Conservation (phyloP, 164 flowering plant genomes). For the Litsea cubeba region DNA sequence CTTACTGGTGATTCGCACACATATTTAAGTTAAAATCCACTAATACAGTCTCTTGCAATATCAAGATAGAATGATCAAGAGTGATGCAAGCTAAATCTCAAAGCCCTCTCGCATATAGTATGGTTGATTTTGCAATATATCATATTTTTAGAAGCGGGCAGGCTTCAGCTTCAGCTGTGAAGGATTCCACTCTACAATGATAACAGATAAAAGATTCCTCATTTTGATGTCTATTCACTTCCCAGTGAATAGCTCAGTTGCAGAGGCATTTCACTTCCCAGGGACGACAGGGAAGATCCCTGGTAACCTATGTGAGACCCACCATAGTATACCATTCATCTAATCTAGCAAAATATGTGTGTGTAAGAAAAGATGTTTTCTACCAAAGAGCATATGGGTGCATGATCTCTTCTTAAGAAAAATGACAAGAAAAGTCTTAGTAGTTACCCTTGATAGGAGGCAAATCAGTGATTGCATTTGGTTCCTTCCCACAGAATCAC, state of each 20-base stretch:
- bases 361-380: too few species aligned
- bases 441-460: constrained; percentile 61
- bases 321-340: not conserved
- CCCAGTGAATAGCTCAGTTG: too few species aligned
- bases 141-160: too few species aligned
- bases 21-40: too few species aligned
- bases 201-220: too few species aligned
- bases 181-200: too few species aligned
- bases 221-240: too few species aligned
- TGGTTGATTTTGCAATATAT: too few species aligned
- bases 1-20: not conserved
- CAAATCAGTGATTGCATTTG: constrained; percentile 83
- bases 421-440: not conserved
- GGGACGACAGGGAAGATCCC: not conserved
- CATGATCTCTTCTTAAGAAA: not conserved
- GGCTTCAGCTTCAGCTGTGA: too few species aligned
- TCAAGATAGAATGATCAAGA: not conserved
- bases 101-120: too few species aligned
- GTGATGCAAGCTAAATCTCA: not conserved
- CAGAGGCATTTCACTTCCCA: too few species aligned
- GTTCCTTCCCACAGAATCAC: constrained; percentile 76
- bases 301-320: not conserved
- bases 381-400: not conserved
- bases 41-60: not conserved
- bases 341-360: too few species aligned